phyloP scores from a whole-genome alignment of 495 filamentous ascomycete genomes.

The Cairneyella variabilis region DNA sequence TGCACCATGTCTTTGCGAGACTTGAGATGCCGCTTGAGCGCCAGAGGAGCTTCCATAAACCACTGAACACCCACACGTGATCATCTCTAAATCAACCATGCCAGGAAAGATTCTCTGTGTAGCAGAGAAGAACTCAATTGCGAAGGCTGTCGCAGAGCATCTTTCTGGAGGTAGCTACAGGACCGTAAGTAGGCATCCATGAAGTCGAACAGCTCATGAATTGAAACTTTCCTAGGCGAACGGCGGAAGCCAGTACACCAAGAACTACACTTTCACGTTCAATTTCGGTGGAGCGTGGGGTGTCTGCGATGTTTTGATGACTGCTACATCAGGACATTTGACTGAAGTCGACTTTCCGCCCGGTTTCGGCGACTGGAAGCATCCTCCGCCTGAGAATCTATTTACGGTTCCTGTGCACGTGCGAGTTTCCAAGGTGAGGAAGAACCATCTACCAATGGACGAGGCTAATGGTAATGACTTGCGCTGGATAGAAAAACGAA shows the following conservation, averaged over 20 bases:
- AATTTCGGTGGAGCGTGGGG: slow-evolving; percentile 82
- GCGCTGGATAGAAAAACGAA: slow-evolving; percentile 61
- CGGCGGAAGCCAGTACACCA: slow-evolving; percentile 71
- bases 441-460: not conserved
- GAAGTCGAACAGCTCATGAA: slow-evolving; percentile 22
- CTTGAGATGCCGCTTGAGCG: not conserved
- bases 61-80: not conserved
- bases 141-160: slow-evolving; percentile 88
- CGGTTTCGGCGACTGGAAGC: slow-evolving; percentile 67
- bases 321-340: slow-evolving; percentile 84
- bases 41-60: not conserved
- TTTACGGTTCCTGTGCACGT: slow-evolving; percentile 79
- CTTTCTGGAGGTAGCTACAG: slow-evolving; percentile 70
- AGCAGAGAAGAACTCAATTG: slow-evolving; percentile 95
- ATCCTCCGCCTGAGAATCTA: slow-evolving; percentile 70
- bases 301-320: slow-evolving; percentile 81
- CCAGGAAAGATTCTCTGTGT: slow-evolving; percentile 66
- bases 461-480: not conserved
- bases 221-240: slow-evolving; percentile 42
- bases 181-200: slow-evolving; percentile 51
- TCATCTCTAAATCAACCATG: slow-evolving; percentile 12
- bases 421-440: slow-evolving; percentile 56
- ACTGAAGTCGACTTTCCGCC: slow-evolving; percentile 66
- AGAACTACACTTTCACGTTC: slow-evolving; percentile 92
- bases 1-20: not conserved